Evolutionary conservation across 441 rosid genomes (phyloP), one percentile per base, ranked within the genome.

Genomic region (Sinapis alba): DNA sequence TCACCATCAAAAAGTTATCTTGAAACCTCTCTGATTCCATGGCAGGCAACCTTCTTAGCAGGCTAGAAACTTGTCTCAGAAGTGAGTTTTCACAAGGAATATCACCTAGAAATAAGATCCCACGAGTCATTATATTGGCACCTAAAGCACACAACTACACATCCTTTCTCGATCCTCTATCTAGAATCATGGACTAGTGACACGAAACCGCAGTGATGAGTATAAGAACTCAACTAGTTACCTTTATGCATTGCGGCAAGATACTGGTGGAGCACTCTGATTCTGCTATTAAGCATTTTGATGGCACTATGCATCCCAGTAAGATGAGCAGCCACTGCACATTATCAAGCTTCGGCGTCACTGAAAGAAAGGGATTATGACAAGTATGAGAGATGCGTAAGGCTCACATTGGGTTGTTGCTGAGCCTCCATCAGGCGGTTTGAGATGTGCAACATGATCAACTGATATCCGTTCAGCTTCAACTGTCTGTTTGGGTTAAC

Each of bases 351-450:
- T 18, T 54, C 6, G 26, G 23, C 7, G 2, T 0, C 0, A 19
- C 34, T 2, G 57, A 60, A 3, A 30, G n/a, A 68, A 26, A 45
- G 13, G 13, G 20, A 54, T 4, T 47, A 58, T 16, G 43, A 45
- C 36, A 45, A 21, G 57, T 20, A 45, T 1, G 36, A 62, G 6
- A 26, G 63, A 28, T 6, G 41, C 4, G 34, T 65, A 64, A 67
- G 57, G 78, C 79, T 87, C 47, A 85, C 98, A 84, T 26, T 94
- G 98, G 6, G 98, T 94, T 23, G 97, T 97, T 2, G 97, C 97
- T 32, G 98, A 90, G 72, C 99, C 94, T 68, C 99, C 99, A 69
- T 92, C 98, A 68, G 99, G 90, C 50, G 98, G 98, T 80, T 93
- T 93, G 43, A 93, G 93, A 83, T 93, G 98, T 36, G 98, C 98